Base-by-base conservation (phyloP, 1,139 yeast genomes). In the Yamadazyma conglobata region DNA sequence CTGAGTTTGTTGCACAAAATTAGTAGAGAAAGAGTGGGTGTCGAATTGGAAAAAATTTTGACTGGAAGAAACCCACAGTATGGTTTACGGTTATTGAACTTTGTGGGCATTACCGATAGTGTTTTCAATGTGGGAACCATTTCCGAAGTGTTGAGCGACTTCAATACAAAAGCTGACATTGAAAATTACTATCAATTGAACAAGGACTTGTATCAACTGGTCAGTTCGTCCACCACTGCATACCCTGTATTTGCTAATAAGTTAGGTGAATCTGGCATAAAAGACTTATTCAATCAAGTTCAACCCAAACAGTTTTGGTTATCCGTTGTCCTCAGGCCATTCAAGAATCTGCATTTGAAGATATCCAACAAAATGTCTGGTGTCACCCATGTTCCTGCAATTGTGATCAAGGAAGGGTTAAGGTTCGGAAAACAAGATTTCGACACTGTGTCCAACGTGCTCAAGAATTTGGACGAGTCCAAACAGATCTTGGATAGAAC, bases 21-120 rank as follows among this genome's bases (percentile, higher is more conserved):
- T 31, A 84, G 95, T 38, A 69, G 93, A 32, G 98, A 91, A 55
- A 70, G 99, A 43, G 80, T 93, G 10, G 97, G 96, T 3, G 79
- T 77, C 10, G 99, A 93, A 48, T 56, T 89, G 31, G 78, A 71
- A 30, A 93, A 93, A 55, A 82, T 82, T 23, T 60, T 89, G 23
- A 57, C 59, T n/a, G 77, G 93, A 15, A 48, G 54, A 4, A 69
- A 80, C 42, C 86, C 94, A 0, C 60, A 69, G 0, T 70, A 75
- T 39, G 96, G 93, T 0, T 58, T 88, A 29, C 58, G 65, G 13
- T 55, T 84, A 34, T 66, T 89, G 22, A 71, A 71, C 25, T 60
- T 67, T 27, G 73, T 77, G 9, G 66, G 68, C 1, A 64, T 87
- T 24, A 74, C 71, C 24, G 66, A 71, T 21, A 66, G 76, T n/a